These are phyloP conservation scores for Trichosanthes cucumerina DNA, from an alignment of 306 rosid species.

Conservation along the genomic window DNA sequence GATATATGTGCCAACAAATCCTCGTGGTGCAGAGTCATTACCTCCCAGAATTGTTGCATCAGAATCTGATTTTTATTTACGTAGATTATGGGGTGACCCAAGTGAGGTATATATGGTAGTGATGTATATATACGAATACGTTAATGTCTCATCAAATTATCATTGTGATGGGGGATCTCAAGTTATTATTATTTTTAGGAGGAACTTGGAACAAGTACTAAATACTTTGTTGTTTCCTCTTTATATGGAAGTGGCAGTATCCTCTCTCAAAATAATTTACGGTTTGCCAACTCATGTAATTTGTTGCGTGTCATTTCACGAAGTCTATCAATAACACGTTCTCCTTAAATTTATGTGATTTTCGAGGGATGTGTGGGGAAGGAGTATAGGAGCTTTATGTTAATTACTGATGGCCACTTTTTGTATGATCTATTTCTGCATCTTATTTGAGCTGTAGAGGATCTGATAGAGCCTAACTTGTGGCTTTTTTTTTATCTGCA, in stretches of 20 bases:
- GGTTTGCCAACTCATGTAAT: background rate
- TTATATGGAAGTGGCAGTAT: background rate
- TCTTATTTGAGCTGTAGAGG: background rate
- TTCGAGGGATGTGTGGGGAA: background rate
- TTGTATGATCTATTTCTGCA: background rate
- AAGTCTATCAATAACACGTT: background rate
- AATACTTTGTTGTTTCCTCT: background rate
- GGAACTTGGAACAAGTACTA: background rate
- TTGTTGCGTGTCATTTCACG: background rate
- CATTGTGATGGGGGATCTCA: background rate
- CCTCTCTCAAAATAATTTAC: background rate
- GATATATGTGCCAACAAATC: constrained; percentile 82
- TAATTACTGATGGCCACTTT: background rate
- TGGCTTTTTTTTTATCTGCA: background rate
- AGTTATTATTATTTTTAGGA: background rate
- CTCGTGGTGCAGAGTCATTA: constrained; percentile 81
- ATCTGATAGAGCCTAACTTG: background rate
- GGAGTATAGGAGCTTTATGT: background rate
- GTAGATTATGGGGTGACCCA: constrained; percentile 95
- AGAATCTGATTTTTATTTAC: constrained; percentile 71
- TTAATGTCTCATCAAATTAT: background rate
- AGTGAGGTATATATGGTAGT: constrained; percentile 55
- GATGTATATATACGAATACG: background rate
- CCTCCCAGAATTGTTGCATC: constrained; percentile 85
- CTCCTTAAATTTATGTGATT: background rate